Conservation (phyloP, 176 grass and related monocot species). For the Ananas comosus region DNA sequence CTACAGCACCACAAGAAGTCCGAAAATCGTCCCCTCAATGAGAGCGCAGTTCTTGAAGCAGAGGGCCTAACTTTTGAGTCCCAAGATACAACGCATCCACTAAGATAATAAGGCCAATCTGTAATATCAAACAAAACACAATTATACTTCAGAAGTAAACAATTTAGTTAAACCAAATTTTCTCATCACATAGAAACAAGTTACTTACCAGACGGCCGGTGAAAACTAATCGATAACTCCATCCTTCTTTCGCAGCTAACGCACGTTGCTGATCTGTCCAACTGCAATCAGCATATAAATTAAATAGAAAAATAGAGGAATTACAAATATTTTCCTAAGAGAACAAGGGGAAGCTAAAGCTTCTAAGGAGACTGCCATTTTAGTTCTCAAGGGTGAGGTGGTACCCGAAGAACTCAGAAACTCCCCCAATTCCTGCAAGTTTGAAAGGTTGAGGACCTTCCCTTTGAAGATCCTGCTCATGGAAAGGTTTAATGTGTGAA, state of each 20-base stretch:
- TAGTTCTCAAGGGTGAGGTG: neutral
- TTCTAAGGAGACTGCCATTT: slow-evolving; percentile 10
- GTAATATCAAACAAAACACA: slow-evolving; percentile 14
- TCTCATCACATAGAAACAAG: neutral
- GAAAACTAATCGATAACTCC: slow-evolving; percentile 66
- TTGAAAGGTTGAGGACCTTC: slow-evolving; percentile 91
- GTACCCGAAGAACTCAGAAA: slow-evolving; percentile 91
- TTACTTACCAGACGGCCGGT: slow-evolving; percentile 77
- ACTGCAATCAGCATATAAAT: slow-evolving; percentile 24
- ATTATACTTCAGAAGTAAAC: neutral
- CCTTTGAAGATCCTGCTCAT: slow-evolving; percentile 66
- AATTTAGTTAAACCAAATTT: neutral
- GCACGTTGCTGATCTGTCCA: slow-evolving; percentile 90
- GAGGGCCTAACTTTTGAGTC: slow-evolving; percentile 67
- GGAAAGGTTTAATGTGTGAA: slow-evolving; percentile 4
- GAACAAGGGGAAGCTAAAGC: neutral
- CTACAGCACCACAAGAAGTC: neutral
- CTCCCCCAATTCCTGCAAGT: slow-evolving; percentile 75
- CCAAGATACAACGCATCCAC: slow-evolving; percentile 67
- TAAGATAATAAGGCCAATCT: slow-evolving; percentile 68
- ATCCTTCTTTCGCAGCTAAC: slow-evolving; percentile 67
- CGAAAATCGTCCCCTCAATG: slow-evolving; percentile 18
- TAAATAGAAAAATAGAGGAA: neutral
- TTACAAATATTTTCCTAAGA: neutral
- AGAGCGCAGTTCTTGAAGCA: slow-evolving; percentile 54